Evolutionary conservation across 2,329 filamentous ascomycete genomes (phyloP).

Genomic region (Cytospora paraplurivora): DNA sequence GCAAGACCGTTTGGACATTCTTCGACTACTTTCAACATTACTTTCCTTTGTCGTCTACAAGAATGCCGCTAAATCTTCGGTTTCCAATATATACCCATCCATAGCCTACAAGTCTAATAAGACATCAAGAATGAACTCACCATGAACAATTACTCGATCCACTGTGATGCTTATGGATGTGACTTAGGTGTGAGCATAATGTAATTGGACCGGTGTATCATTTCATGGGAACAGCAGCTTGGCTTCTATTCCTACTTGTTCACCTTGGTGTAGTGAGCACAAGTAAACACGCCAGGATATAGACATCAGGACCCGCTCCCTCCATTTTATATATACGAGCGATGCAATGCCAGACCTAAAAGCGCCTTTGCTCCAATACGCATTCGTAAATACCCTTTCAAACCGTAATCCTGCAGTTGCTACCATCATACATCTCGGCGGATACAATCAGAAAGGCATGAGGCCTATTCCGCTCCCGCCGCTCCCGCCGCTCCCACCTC

Average conservation of each 20-base stretch:
- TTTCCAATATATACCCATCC: conserved; percentile 17
- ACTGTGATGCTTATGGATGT: not conserved
- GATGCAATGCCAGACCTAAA: not conserved
- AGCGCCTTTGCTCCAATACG: not conserved
- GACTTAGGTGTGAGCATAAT: not conserved
- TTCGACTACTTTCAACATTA: not conserved
- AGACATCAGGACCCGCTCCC: too few species aligned
- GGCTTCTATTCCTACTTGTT: not conserved
- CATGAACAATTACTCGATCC: not conserved
- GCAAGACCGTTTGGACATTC: not conserved
- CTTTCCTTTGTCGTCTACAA: conserved; percentile 7
- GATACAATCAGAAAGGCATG: conserved; percentile 23
- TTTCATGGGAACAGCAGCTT: not conserved
- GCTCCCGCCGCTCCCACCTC: conserved; percentile 4
- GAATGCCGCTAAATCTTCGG: conserved; percentile 11
- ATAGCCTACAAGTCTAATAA: conserved; percentile 21
- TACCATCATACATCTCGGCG: not conserved
- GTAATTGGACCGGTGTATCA: not conserved
- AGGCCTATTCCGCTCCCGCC: conserved; percentile 16
- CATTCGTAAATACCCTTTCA: not conserved
- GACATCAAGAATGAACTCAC: conserved; percentile 1
- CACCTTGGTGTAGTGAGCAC: not conserved
- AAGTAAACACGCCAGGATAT: not conserved
- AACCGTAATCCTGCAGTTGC: not conserved
- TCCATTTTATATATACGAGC: not conserved